phyloP scores from a whole-genome alignment of 1,139 yeast species.

The Zygoascus hellenicus region DNA sequence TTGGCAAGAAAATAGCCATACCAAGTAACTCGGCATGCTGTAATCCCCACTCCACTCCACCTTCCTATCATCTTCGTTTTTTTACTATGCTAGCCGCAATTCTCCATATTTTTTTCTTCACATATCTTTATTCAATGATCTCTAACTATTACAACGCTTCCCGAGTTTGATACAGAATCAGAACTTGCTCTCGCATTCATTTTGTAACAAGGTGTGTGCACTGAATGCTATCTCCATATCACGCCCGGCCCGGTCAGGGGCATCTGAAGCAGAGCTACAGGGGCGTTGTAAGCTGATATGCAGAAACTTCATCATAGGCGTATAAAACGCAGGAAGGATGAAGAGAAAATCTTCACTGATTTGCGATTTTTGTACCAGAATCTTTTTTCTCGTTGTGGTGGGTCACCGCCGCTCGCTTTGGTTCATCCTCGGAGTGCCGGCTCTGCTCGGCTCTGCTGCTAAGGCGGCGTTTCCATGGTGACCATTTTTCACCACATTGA shows the following conservation, averaged over 20 bases:
- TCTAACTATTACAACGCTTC: not conserved
- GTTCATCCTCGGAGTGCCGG: too few species aligned
- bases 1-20: too few species aligned
- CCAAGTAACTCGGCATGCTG: too few species aligned
- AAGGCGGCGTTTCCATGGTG: too few species aligned
- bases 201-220: constrained; percentile 36
- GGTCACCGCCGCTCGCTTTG: too few species aligned
- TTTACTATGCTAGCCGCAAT: too few species aligned
- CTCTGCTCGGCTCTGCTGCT: too few species aligned
- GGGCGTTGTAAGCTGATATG: constrained; percentile 28
- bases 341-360: constrained; percentile 13
- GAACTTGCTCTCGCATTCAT: constrained; percentile 31
- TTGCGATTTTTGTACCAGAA: not conserved
- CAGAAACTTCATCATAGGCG: constrained; percentile 34
- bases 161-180: constrained; percentile 18
- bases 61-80: too few species aligned
- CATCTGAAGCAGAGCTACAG: constrained; percentile 20
- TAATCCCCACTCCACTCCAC: too few species aligned
- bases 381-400: too few species aligned
- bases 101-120: not conserved
- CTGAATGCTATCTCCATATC: constrained; percentile 36
- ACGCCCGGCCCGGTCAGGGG: constrained; percentile 40
- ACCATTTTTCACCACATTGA: too few species aligned
- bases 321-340: constrained; percentile 35
- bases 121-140: not conserved